Percentiles rank a stretch among this genome's conserved stretches.
Evolutionary conservation across 1,139 yeast species (phyloP).

Genomic region (Scheffersomyces illinoinensis): DNA sequence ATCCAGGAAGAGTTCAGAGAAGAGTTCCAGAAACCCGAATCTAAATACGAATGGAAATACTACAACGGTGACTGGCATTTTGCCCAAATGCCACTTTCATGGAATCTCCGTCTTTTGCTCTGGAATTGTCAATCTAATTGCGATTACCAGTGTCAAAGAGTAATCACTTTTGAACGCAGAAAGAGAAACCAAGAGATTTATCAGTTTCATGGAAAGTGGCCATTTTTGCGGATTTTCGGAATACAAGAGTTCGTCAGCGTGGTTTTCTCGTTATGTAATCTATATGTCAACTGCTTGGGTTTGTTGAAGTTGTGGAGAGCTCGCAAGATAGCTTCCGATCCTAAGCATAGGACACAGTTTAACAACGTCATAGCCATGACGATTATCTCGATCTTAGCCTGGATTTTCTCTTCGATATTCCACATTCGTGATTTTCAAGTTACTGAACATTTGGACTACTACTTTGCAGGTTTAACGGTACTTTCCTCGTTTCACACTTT

Average conservation of each 20-base stretch:
- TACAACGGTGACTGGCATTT: constrained; percentile 37
- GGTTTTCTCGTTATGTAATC: constrained; percentile 76
- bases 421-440: constrained; percentile 79
- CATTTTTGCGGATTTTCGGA: constrained; percentile 72
- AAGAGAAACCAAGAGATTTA: constrained; percentile 50
- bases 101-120: constrained; percentile 46
- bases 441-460: constrained; percentile 88
- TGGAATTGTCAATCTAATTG: constrained; percentile 88
- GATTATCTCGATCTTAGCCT: constrained; percentile 76
- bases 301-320: constrained; percentile 33
- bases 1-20: constrained; percentile 17
- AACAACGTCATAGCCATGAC: constrained; percentile 46
- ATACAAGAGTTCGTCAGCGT: constrained; percentile 86
- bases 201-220: constrained; percentile 99
- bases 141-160: constrained; percentile 87
- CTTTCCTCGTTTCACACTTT: constrained; percentile 75
- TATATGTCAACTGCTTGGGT: constrained; percentile 72
- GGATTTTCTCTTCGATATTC: constrained; percentile 84
- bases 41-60: constrained; percentile 21
- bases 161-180: constrained; percentile 59
- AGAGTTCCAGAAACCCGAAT: constrained; percentile 14
- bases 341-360: constrained; percentile 6
- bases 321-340: constrained; percentile 12
- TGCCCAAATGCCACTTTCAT: constrained; percentile 38
- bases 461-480: constrained; percentile 89